These are phyloP conservation scores for Ogataea hybrid DNA, from an alignment of 1,139 yeast species.

Conservation along the genomic window DNA sequence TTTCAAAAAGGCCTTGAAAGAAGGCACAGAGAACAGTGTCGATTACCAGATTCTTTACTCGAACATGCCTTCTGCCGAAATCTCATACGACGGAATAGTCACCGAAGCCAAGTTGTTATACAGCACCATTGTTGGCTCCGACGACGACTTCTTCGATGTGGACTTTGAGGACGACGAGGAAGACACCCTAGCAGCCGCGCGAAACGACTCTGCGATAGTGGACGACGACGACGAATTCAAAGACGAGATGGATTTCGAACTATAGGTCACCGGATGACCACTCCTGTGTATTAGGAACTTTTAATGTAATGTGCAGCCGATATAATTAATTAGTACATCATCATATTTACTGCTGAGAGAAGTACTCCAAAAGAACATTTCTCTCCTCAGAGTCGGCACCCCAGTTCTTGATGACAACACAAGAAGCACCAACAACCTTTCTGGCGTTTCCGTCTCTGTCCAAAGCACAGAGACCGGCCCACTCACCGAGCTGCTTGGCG, in stretches of 20 bases:
- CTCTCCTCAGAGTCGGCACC: slow-evolving; percentile 99
- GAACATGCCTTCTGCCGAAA: slow-evolving; percentile 75
- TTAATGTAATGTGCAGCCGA: neutral
- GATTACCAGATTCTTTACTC: slow-evolving; percentile 57
- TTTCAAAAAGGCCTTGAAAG: slow-evolving; percentile 32
- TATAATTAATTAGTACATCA: slow-evolving; percentile 2
- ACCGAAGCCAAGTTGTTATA: slow-evolving; percentile 78
- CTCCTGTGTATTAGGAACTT: slow-evolving; percentile 1
- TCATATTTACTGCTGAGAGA: slow-evolving; percentile 72
- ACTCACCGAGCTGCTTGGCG: slow-evolving; percentile 99
- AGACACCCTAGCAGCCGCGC: slow-evolving; percentile 25
- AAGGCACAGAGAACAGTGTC: slow-evolving; percentile 24
- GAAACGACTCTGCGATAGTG: slow-evolving; percentile 36
- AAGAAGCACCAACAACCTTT: slow-evolving; percentile 99
- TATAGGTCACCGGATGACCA: slow-evolving; percentile 15
- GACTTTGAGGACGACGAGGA: slow-evolving; percentile 96
- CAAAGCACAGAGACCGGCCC: slow-evolving; percentile 99
- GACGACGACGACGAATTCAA: slow-evolving; percentile 35
- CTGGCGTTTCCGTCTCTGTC: slow-evolving; percentile 99
- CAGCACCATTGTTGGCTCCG: slow-evolving; percentile 80
- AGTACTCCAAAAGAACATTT: slow-evolving; percentile 94
- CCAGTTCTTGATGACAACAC: slow-evolving; percentile 99
- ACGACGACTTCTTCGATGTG: slow-evolving; percentile 92
- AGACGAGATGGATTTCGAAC: slow-evolving; percentile 34
- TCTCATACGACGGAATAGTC: slow-evolving; percentile 86